These are phyloP conservation scores for Aureobasidium sp. DNA, from an alignment of 2,329 filamentous ascomycete species.

Conservation along the genomic window DNA sequence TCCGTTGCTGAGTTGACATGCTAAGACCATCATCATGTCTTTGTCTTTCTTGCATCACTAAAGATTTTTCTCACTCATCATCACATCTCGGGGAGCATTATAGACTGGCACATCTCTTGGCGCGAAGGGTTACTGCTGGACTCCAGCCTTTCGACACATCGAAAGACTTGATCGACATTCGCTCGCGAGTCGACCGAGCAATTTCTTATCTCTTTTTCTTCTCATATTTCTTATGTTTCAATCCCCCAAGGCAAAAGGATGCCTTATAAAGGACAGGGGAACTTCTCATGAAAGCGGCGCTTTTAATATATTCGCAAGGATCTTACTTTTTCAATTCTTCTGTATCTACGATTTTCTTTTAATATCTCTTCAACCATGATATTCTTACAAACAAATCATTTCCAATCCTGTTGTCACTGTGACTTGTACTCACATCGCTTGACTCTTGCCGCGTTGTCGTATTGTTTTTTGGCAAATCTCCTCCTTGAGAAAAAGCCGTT, in stretches of 20 bases:
- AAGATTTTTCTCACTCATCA: not conserved
- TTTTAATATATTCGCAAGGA: not conserved
- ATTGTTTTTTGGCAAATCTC: not conserved
- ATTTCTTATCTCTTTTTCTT: not conserved
- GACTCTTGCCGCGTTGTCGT: not conserved
- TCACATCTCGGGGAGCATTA: not conserved
- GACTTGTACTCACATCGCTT: not conserved
- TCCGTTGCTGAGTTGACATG: not conserved
- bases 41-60: not conserved
- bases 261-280: not conserved
- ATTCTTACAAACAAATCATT: not conserved
- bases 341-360: not conserved
- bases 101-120: conserved; percentile 1
- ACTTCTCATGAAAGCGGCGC: not conserved
- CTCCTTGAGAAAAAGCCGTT: not conserved
- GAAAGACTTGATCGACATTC: not conserved
- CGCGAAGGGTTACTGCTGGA: conserved; percentile 6
- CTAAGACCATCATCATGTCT: not conserved
- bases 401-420: not conserved
- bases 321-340: not conserved
- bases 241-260: not conserved
- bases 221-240: not conserved
- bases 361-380: not conserved
- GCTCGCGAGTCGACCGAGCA: not conserved
- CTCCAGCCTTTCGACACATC: conserved; percentile 4